These are phyloP conservation scores for Triadica sebifera DNA, from an alignment of 345 rosid genomes.

Conservation along the genomic window DNA sequence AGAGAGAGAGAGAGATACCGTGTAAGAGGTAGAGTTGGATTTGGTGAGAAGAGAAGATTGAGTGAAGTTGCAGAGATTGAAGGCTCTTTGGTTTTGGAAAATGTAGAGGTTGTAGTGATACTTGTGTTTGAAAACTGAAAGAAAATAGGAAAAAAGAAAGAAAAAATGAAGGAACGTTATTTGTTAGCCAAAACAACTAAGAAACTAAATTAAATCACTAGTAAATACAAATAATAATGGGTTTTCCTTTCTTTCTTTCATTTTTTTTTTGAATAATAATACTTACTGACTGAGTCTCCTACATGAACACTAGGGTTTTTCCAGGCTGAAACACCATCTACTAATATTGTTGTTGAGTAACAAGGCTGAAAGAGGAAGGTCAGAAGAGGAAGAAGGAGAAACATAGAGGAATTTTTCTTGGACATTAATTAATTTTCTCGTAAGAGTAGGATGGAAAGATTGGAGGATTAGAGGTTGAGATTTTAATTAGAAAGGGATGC, in stretches of 20 bases:
- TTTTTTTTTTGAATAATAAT: neutral
- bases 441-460: neutral
- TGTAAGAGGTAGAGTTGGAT: slow-evolving; percentile 61
- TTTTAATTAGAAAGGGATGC: no score
- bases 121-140: slow-evolving; percentile 83
- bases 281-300: slow-evolving; percentile 76
- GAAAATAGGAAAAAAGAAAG: neutral
- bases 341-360: slow-evolving; percentile 49
- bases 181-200: no score
- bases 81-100: slow-evolving; percentile 77
- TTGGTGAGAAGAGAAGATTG: slow-evolving; percentile 76
- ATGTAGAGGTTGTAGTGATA: slow-evolving; percentile 67
- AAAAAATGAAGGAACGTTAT: no score
- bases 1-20: slow-evolving; percentile 39
- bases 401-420: slow-evolving; percentile 30
- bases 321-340: slow-evolving; percentile 76
- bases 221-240: neutral
- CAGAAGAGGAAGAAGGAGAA: slow-evolving; percentile 31
- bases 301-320: slow-evolving; percentile 61
- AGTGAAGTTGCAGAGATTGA: slow-evolving; percentile 71
- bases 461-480: neutral
- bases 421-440: neutral
- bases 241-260: neutral
- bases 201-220: neutral
- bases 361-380: slow-evolving; percentile 34